Evolutionary conservation across 805 yeast genomes (phyloP), one percentile per base, ranked within the genome.

Genomic region (Naumovozyma castellii): DNA sequence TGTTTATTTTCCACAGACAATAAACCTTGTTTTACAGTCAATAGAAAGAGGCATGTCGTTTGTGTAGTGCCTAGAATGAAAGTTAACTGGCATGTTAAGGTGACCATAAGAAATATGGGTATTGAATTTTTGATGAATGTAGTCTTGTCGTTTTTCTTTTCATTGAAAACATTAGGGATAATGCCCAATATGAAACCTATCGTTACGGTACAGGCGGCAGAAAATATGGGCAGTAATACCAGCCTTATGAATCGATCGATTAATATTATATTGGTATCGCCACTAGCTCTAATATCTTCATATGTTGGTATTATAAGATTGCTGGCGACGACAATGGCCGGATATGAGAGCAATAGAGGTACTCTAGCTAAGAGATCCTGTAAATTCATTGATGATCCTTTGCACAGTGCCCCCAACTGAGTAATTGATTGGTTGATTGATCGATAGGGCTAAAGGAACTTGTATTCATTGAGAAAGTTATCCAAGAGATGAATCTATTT

Each of bases 241-340:
- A 38, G 27, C 37, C 18, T 41, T 38, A 28, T 32, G 13, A n/a
- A 12, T 25, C 12, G 37, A 36, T 32, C 33, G 31, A n/a, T 40
- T 20, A 9, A 12, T 14, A 34, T n/a, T 4, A 13, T 13, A 6
- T 18, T 10, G 10, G 39, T 5, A 18, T 3, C 20, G 16, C 13
- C 14, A 10, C 29, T 9, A 14, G 14, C 3, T 13, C 36, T 12
- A 5, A 40, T 36, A 18, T 42, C 45, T 16, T 39, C 46, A 27
- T 37, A 41, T 9, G 14, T 29, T 12, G 51, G 48, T 31, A 56
- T 38, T 16, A 59, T 49, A 29, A 57, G 39, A 36, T 45, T 49
- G 42, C 54, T 49, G 22, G 64, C 53, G 29, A 60, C 42, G 9
- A 60, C 46, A 19, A 60, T 47, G 5, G 64, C 56, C 18, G 65